These are phyloP conservation scores for Phytomonas francai DNA, from an alignment of 208 protist species.

Conservation along the genomic window DNA sequence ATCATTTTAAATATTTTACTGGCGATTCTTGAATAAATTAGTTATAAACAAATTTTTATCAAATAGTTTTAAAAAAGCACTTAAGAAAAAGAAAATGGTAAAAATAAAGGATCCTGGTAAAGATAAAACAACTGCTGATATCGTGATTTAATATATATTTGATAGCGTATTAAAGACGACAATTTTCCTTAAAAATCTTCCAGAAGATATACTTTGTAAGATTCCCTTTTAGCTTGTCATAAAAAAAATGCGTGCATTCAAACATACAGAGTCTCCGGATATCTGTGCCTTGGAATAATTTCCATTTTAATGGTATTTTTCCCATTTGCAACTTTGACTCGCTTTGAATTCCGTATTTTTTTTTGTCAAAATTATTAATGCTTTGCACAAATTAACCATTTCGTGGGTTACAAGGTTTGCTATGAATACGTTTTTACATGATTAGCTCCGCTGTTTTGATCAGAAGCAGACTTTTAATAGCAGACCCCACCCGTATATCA, in stretches of 20 bases:
- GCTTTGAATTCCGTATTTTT: not conserved
- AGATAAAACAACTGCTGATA: slow-evolving; percentile 3
- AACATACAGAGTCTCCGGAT: not conserved
- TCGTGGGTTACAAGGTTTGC: not conserved
- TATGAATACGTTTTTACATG: not conserved
- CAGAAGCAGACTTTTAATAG: not conserved
- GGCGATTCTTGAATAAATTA: too few relatives aligned
- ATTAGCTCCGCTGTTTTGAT: not conserved
- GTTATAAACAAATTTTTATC: not conserved
- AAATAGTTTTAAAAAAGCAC: slow-evolving; percentile 1
- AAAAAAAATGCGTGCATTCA: not conserved
- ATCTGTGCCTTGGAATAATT: not conserved
- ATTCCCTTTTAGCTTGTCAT: not conserved
- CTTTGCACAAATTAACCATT: not conserved
- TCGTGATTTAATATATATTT: not conserved
- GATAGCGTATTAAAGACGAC: slow-evolving; percentile 3
- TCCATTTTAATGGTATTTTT: slow-evolving; percentile 4
- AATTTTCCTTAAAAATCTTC: slow-evolving; percentile 9
- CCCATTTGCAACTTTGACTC: slow-evolving; percentile 3
- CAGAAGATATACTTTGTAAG: not conserved
- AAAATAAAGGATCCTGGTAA: not conserved
- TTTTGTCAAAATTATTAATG: not conserved
- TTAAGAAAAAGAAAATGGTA: slow-evolving; percentile 11
- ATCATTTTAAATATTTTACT: too few relatives aligned
- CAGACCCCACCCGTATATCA: not conserved